Percentiles rank a stretch among this genome's conserved stretches.
These are phyloP conservation scores for Ceratocystis ficicola DNA, from an alignment of 2,329 filamentous ascomycete genomes.

Conservation along the genomic window DNA sequence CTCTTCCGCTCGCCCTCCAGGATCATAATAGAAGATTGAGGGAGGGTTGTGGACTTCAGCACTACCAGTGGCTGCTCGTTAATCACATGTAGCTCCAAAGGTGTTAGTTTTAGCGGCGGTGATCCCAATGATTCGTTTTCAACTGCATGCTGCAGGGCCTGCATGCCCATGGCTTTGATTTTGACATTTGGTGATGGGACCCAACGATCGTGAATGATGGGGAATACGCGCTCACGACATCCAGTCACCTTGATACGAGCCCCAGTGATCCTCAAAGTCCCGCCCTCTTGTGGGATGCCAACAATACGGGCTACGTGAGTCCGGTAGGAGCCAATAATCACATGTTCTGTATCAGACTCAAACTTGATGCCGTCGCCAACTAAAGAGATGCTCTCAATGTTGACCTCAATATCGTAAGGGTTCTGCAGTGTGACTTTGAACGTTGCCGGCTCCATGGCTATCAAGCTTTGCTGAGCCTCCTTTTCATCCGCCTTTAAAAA, in stretches of 20 bases:
- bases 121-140: constrained; percentile 31
- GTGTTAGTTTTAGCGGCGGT: constrained; percentile 37
- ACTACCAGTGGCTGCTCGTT: constrained; percentile 63
- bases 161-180: constrained; percentile 61
- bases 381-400: constrained; percentile 69
- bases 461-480: constrained; percentile 54
- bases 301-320: constrained; percentile 64
- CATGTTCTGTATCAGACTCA: constrained; percentile 50
- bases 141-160: constrained; percentile 40
- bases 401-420: constrained; percentile 82
- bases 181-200: constrained; percentile 56
- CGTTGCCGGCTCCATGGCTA: constrained; percentile 63
- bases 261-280: constrained; percentile 61
- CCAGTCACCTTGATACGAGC: constrained; percentile 69
- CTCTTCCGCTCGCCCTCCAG: constrained; percentile 73
- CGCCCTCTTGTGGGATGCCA: constrained; percentile 54
- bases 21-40: constrained; percentile 81
- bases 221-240: constrained; percentile 71
- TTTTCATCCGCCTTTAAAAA: constrained; percentile 55
- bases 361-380: constrained; percentile 64
- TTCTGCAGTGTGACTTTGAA: constrained; percentile 85
- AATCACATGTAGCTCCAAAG: constrained; percentile 60
- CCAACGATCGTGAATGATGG: constrained; percentile 71
- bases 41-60: constrained; percentile 63
- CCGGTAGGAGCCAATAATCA: constrained; percentile 66